Conservation (phyloP, 192 early-diverging fungal genomes). For the Backusella tarrabulga region DNA sequence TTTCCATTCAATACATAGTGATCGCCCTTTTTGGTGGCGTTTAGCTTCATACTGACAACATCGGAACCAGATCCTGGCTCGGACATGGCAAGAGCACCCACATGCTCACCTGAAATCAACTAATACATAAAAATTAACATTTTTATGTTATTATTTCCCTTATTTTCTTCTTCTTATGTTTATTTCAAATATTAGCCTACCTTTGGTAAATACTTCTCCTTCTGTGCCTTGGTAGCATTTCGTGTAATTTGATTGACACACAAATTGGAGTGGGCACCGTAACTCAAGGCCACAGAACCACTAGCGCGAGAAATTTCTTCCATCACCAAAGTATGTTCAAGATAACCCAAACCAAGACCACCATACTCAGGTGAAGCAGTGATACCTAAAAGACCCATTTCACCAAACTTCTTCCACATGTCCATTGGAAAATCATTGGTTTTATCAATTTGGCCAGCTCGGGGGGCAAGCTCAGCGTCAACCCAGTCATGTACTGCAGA, state of each 20-base stretch:
- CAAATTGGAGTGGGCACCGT: constrained; percentile 96
- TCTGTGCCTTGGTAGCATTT: constrained; percentile 85
- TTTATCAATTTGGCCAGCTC: constrained; percentile 80
- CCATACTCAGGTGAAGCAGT: constrained; percentile 88
- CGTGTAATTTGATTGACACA: constrained; percentile 96
- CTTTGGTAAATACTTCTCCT: constrained; percentile 87
- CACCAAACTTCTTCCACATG: constrained; percentile 97
- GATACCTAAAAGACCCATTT: constrained; percentile 93
- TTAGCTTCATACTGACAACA: constrained; percentile 88
- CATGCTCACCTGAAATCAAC: constrained; percentile 82
- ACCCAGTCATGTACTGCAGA: constrained; percentile 73
- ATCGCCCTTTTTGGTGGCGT: constrained; percentile 83
- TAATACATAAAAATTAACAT: constrained; percentile 13
- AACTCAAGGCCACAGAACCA: constrained; percentile 87
- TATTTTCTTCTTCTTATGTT: not conserved
- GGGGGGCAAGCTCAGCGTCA: constrained; percentile 77
- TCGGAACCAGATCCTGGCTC: constrained; percentile 89
- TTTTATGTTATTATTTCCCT: not conserved
- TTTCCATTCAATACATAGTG: constrained; percentile 83
- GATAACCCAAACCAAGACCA: constrained; percentile 86
- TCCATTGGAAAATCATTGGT: constrained; percentile 90
- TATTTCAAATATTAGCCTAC: not conserved
- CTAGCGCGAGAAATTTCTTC: constrained; percentile 90
- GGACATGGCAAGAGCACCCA: constrained; percentile 95
- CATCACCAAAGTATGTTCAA: constrained; percentile 89